phyloP scores from a whole-genome alignment of 176 grass and related monocot genomes.

The Triticum aestivum region DNA sequence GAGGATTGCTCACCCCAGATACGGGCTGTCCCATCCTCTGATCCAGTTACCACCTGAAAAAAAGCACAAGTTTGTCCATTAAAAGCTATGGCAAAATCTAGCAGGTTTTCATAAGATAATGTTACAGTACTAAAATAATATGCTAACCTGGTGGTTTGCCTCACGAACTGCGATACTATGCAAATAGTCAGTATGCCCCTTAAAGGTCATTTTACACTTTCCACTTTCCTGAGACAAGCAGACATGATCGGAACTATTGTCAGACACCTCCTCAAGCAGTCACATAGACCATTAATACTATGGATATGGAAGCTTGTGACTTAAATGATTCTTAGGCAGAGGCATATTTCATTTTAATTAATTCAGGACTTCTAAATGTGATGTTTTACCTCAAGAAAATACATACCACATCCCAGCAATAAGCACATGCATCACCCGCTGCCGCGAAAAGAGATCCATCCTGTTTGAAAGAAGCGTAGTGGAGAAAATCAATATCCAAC shows the following conservation, averaged over 20 bases:
- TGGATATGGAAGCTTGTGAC: neutral
- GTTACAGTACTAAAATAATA: neutral
- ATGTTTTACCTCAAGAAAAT: constrained; percentile 45
- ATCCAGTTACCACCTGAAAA: constrained; percentile 87
- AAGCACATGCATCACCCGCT: constrained; percentile 85
- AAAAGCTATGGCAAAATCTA: constrained; percentile 13
- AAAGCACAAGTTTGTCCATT: neutral
- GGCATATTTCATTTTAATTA: constrained; percentile 11
- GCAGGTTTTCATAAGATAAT: neutral
- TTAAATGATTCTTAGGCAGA: constrained; percentile 19
- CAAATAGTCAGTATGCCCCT: constrained; percentile 84
- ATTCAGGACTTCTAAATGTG: neutral
- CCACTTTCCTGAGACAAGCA: constrained; percentile 59
- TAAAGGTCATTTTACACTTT: constrained; percentile 88
- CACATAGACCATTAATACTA: neutral
- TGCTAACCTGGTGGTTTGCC: constrained; percentile 72
- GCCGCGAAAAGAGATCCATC: constrained; percentile 87
- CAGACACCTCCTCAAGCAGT: constrained; percentile 14
- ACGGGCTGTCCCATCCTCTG: constrained; percentile 92
- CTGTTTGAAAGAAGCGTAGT: constrained; percentile 41
- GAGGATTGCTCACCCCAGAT: constrained; percentile 79
- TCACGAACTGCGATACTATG: constrained; percentile 65
- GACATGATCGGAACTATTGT: neutral
- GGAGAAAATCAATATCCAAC: neutral
- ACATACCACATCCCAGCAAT: constrained; percentile 98